These are phyloP conservation scores for Pichia sp. DNA, from an alignment of 1,139 yeast genomes.

Conservation along the genomic window DNA sequence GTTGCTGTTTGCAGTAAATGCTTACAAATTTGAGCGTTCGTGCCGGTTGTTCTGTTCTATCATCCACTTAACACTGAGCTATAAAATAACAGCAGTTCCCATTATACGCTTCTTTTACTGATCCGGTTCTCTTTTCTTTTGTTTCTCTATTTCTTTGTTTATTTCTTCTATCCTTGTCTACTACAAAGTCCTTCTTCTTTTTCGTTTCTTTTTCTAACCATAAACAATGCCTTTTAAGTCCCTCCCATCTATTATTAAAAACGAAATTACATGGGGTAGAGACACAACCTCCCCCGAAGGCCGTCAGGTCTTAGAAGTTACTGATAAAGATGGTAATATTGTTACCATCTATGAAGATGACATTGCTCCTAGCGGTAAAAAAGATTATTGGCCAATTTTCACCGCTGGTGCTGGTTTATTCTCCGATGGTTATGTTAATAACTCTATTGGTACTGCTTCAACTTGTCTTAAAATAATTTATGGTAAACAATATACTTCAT, in stretches of 20 bases:
- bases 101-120: too few species aligned
- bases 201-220: background rate
- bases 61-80: too few species aligned
- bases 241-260: slow-evolving; percentile 39
- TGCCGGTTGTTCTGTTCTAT: too few species aligned
- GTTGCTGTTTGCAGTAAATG: too few species aligned
- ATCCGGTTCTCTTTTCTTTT: too few species aligned
- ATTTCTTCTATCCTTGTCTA: background rate
- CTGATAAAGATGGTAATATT: slow-evolving; percentile 19
- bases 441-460: slow-evolving; percentile 70
- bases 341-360: slow-evolving; percentile 21
- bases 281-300: slow-evolving; percentile 17
- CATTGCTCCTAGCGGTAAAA: slow-evolving; percentile 21
- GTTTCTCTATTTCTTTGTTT: background rate
- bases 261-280: slow-evolving; percentile 37
- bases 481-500: slow-evolving; percentile 52
- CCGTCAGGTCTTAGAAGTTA: slow-evolving; percentile 15
- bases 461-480: slow-evolving; percentile 62
- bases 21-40: too few species aligned
- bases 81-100: too few species aligned
- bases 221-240: slow-evolving; percentile 27
- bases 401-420: slow-evolving; percentile 89
- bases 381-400: slow-evolving; percentile 59
- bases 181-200: background rate
- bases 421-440: slow-evolving; percentile 86